These are phyloP conservation scores for Mycena crocata DNA, from an alignment of 768 basidiomycete genomes.

Conservation along the genomic window DNA sequence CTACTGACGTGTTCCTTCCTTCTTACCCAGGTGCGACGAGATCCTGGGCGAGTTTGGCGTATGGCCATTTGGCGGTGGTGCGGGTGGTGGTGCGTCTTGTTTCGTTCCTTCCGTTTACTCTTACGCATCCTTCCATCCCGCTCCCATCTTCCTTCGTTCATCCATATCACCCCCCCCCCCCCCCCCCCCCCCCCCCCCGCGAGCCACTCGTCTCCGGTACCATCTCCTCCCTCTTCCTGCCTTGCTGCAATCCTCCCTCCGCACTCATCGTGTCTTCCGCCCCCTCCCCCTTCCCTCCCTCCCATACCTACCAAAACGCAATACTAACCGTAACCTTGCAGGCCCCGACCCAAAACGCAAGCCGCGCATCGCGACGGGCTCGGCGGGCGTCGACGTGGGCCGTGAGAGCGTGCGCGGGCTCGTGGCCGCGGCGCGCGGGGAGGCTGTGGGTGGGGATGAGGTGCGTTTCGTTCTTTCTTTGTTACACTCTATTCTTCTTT, in stretches of 20 bases:
- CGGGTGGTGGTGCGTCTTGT: slow-evolving; percentile 27
- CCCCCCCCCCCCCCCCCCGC: no score
- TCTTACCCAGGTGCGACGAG: slow-evolving; percentile 83
- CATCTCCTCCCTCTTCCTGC: no score
- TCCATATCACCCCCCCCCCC: no score
- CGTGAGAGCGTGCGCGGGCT: slow-evolving; percentile 81
- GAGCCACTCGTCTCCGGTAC: no score
- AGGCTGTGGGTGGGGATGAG: slow-evolving; percentile 74
- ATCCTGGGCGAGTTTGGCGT: slow-evolving; percentile 89
- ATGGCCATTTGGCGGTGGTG: slow-evolving; percentile 84
- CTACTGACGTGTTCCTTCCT: neutral
- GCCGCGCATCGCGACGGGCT: slow-evolving; percentile 67
- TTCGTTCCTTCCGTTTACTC: neutral
- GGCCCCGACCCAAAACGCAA: slow-evolving; percentile 30
- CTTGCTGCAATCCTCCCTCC: neutral
- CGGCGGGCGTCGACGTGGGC: slow-evolving; percentile 58
- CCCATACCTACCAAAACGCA: neutral
- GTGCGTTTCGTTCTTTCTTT: no score
- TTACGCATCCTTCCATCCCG: neutral
- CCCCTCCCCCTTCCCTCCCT: neutral
- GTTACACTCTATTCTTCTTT: no score
- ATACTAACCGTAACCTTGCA: neutral
- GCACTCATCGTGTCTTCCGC: neutral
- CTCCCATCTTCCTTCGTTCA: neutral
- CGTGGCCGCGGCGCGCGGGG: slow-evolving; percentile 78